These are phyloP conservation scores for Drosera capensis DNA, from an alignment of 148 eudicot genomes.

Conservation along the genomic window DNA sequence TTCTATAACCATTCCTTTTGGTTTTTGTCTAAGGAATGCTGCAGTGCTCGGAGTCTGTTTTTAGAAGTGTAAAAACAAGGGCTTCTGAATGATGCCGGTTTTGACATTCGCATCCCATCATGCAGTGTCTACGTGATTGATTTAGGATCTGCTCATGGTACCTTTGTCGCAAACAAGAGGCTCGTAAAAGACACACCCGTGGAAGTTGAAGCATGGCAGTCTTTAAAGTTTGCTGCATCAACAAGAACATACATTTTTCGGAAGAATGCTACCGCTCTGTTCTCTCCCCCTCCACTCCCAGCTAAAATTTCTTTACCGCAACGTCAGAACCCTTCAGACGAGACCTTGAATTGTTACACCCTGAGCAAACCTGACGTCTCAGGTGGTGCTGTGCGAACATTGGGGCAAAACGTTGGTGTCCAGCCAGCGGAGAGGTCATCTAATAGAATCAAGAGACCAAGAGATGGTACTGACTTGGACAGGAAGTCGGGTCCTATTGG, in stretches of 20 bases:
- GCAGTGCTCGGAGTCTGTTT: too few relatives aligned
- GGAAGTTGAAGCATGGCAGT: conserved; percentile 85
- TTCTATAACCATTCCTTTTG: too few relatives aligned
- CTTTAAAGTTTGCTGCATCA: conserved; percentile 90
- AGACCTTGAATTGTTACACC: conserved; percentile 58
- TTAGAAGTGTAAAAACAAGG: too few relatives aligned
- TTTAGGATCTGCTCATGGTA: conserved; percentile 95
- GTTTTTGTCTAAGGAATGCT: too few relatives aligned
- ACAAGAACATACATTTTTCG: conserved; percentile 68
- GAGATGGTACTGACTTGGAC: conserved; percentile 91
- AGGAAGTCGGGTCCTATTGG: conserved; percentile 94
- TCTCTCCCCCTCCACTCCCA: conserved; percentile 40
- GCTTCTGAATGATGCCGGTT: background rate
- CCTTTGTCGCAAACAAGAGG: conserved; percentile 95
- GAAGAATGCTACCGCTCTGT: conserved; percentile 67
- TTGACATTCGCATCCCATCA: conserved; percentile 5
- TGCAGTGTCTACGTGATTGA: conserved; percentile 80
- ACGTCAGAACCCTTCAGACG: conserved; percentile 80
- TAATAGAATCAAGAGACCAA: conserved; percentile 54
- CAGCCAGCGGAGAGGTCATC: conserved; percentile 25
- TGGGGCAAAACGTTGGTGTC: conserved; percentile 19
- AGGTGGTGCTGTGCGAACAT: conserved; percentile 9
- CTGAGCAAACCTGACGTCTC: conserved; percentile 18
- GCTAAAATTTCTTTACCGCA: conserved; percentile 54
- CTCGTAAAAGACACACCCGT: conserved; percentile 76